Percentiles rank a stretch among this genome's conserved stretches.
phyloP scores from a whole-genome alignment of 257 asterid genomes.

The Rubia yunnanensis region DNA sequence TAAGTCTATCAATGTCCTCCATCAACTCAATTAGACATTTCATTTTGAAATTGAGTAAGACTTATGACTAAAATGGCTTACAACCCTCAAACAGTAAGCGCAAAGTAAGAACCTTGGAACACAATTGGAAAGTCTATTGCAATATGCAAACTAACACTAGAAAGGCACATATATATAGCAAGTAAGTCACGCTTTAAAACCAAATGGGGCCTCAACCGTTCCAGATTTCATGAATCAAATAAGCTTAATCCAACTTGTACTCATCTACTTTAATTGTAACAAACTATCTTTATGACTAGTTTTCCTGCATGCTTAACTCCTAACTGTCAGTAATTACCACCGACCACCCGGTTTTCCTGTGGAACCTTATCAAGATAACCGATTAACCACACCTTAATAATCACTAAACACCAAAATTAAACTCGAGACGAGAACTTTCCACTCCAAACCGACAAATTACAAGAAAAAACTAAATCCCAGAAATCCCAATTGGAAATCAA shows the following conservation, averaged over 20 bases:
- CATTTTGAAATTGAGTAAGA: too few species aligned
- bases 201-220: not conserved
- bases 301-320: too few species aligned
- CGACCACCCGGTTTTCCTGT: not conserved
- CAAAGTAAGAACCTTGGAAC: not conserved
- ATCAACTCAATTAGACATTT: too few species aligned
- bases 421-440: not conserved
- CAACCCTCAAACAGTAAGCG: not conserved
- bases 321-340: not conserved
- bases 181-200: not conserved
- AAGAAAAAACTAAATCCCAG: not conserved
- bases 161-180: not conserved
- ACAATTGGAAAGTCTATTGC: not conserved
- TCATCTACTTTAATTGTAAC: not conserved
- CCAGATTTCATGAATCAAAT: not conserved
- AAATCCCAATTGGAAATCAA: slow-evolving; percentile 7
- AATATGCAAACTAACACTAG: not conserved
- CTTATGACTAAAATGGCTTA: not conserved
- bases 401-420: not conserved
- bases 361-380: not conserved
- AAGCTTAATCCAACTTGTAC: not conserved
- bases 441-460: not conserved
- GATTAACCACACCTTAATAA: not conserved
- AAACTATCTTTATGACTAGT: not conserved
- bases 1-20: too few species aligned